phyloP scores from a whole-genome alignment of 768 basidiomycete genomes.

The Leccinum boreale region DNA sequence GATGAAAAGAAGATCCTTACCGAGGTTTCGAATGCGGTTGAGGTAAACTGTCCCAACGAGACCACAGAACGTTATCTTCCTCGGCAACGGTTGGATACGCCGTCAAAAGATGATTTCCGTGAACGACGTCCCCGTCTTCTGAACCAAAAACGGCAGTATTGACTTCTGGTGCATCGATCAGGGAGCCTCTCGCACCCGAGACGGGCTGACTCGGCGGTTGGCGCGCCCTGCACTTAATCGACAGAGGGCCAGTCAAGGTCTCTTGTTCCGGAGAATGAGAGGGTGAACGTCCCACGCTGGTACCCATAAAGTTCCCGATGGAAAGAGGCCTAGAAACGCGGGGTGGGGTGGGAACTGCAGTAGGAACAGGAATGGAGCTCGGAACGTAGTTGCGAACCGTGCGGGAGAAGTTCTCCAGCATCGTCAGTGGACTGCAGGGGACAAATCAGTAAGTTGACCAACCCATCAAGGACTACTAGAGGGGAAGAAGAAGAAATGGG shows the following conservation, averaged over 20 bases:
- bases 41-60: conserved; percentile 31
- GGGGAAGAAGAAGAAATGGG: neutral
- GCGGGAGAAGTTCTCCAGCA: conserved; percentile 50
- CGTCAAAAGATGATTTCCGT: conserved; percentile 15
- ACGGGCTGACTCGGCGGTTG: conserved; percentile 11
- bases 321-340: conserved; percentile 48
- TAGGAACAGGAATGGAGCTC: conserved; percentile 47
- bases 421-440: conserved; percentile 43
- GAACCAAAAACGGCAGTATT: conserved; percentile 9
- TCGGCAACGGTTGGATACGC: conserved; percentile 31
- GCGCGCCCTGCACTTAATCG: conserved; percentile 8
- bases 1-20: conserved; percentile 10
- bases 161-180: conserved; percentile 15
- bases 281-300: conserved; percentile 20
- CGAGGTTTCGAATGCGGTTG: conserved; percentile 15
- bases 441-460: conserved; percentile 7
- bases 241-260: conserved; percentile 6
- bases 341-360: conserved; percentile 46
- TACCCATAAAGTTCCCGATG: conserved; percentile 41
- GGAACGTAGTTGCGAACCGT: conserved; percentile 55
- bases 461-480: neutral
- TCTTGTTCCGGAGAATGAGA: conserved; percentile 10
- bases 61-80: conserved; percentile 32
- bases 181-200: conserved; percentile 1
- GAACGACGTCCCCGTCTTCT: conserved; percentile 23